Conservation (phyloP, 2,329 filamentous ascomycete genomes). For the Tympanopsis confertula region DNA sequence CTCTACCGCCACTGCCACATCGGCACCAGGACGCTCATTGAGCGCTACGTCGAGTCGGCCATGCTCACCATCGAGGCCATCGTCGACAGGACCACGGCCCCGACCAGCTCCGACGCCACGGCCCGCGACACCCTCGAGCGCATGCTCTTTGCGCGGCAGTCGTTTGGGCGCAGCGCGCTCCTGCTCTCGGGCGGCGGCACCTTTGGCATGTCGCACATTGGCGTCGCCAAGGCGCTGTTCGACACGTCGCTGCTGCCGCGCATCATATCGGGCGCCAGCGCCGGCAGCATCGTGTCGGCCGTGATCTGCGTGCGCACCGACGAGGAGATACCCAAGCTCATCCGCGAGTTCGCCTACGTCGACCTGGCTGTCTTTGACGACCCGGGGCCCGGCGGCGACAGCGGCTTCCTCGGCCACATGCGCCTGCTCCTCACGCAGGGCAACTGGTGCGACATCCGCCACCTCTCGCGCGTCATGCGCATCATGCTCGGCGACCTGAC, state of each 20-base stretch:
- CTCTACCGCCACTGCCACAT: constrained; percentile 76
- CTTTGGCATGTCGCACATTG: constrained; percentile 86
- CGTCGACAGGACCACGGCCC: constrained; percentile 43
- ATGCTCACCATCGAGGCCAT: constrained; percentile 63
- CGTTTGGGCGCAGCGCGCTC: constrained; percentile 74
- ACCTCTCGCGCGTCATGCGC: constrained; percentile 53
- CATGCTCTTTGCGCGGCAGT: constrained; percentile 60
- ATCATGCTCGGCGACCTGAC: constrained; percentile 55
- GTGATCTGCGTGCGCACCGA: constrained; percentile 70
- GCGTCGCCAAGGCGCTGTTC: constrained; percentile 72
- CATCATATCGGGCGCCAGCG: constrained; percentile 79
- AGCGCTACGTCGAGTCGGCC: constrained; percentile 74
- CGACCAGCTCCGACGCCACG: constrained; percentile 40
- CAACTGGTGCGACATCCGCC: constrained; percentile 50
- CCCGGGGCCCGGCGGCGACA: constrained; percentile 10
- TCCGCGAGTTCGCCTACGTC: constrained; percentile 65
- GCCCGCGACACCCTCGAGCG: constrained; percentile 38
- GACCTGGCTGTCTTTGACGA: constrained; percentile 72
- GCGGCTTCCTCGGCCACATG: constrained; percentile 25
- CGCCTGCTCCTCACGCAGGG: constrained; percentile 43
- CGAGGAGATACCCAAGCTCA: constrained; percentile 60
- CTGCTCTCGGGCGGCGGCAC: constrained; percentile 77
- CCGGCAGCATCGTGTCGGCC: constrained; percentile 74
- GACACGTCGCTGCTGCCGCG: constrained; percentile 66
- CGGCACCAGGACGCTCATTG: constrained; percentile 78